These are phyloP conservation scores for Multifurca ochricompacta DNA, from an alignment of 768 basidiomycete genomes.

Conservation along the genomic window DNA sequence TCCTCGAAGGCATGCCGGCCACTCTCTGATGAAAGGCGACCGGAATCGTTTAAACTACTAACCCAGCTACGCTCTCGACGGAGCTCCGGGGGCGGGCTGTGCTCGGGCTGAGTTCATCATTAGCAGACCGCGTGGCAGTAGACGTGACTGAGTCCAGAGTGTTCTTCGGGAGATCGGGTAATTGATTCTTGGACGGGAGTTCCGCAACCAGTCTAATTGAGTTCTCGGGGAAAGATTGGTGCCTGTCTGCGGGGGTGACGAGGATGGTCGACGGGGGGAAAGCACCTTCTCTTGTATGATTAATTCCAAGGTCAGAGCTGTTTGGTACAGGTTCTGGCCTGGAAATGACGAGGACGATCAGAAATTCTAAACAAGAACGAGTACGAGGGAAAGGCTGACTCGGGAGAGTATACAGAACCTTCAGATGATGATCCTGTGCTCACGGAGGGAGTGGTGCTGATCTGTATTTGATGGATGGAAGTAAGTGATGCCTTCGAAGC, in stretches of 20 bases:
- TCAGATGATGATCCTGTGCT: conserved; percentile 1
- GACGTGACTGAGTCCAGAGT: not conserved
- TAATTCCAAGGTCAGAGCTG: not conserved
- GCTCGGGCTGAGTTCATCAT: not conserved
- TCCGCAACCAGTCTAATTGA: conserved; percentile 8
- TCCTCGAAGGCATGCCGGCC: conserved; percentile 17
- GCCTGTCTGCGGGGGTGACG: conserved; percentile 11
- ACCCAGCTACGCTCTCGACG: conserved; percentile 27
- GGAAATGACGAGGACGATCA: conserved; percentile 2
- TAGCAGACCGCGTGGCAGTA: not conserved
- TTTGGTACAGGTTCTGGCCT: conserved; percentile 4
- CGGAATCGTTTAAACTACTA: conserved; percentile 20
- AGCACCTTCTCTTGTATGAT: conserved; percentile 50
- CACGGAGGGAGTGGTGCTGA: not conserved
- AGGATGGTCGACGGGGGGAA: conserved; percentile 42
- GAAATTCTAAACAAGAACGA: not conserved
- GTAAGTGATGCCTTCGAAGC: conserved; percentile 8
- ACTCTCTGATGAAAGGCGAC: conserved; percentile 21
- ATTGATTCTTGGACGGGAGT: conserved; percentile 5
- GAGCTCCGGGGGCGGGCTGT: conserved; percentile 1
- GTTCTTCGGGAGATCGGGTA: conserved; percentile 1
- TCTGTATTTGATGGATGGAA: conserved; percentile 13
- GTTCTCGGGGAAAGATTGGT: not conserved
- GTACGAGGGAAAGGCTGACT: not conserved
- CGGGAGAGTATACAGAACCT: conserved; percentile 4